Evolutionary conservation across 2,329 filamentous ascomycete species (phyloP), one percentile per base, ranked within the genome.

Genomic region (Penicillium sp.): DNA sequence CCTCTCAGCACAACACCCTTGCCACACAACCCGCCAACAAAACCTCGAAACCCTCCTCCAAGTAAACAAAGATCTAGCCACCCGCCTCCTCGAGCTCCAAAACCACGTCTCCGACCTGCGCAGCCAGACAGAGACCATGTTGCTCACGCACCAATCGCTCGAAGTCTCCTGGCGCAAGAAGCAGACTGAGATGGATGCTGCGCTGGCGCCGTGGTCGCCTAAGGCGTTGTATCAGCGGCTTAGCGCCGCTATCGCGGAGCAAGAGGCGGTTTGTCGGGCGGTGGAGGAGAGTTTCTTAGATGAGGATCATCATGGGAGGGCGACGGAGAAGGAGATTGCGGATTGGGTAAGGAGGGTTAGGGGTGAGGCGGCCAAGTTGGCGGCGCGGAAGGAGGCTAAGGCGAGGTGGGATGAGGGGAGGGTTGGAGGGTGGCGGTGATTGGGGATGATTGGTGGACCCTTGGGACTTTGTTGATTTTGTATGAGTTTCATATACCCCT

Each of bases 381-480:
- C 95, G 71, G 81, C 93, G 55, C 84, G 95, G 59, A 87, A 89
- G 71, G 95, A 98, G 80, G 86, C 91, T 66, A 96, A 93, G 76
- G 90, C 92, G 70, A 84, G 95, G 68, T 98, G 95, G 95, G 95
- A 98, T 74, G 94, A 98, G 77, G 92, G 94, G 25, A 84, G 94
- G 66, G 94, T 98, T 37, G 94, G 94, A 11, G 95, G 95, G 0
- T 98, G 95, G 95, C 86, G 94, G 71, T 94, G 80, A 86, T 38
- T n/a, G 14, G 8, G n/a, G 35, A 8, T 31, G 28, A 8, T 41
- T 14, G 38, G 8, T 17, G 22, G 22, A 4, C 22, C 22, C 15
- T 50, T 15, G 14, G 7, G 12, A 47, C 12, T 31, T 14, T 5
- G 12, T 10, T 42, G 3, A 8, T 11, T 11, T 17, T 20, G 28